A percentile compares a stretch with the other conserved stretches of the same genome.
phyloP scores from a whole-genome alignment of 805 yeast species.

The Candida loeiensis region DNA sequence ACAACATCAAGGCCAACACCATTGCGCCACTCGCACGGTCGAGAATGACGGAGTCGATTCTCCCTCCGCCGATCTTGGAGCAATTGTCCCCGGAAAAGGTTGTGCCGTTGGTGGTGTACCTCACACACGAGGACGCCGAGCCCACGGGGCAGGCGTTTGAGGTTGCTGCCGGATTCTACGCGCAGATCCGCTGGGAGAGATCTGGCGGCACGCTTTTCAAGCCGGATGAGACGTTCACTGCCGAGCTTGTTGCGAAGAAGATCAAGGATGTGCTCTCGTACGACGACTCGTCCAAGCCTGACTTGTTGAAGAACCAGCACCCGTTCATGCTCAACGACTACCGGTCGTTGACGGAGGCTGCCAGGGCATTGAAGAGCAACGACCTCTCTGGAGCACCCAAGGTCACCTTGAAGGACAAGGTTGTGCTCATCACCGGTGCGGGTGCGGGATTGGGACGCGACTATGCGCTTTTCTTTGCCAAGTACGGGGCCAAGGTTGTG shows the following conservation, averaged over 20 bases:
- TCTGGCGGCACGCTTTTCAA: conserved; percentile 81
- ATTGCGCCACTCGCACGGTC: conserved; percentile 96
- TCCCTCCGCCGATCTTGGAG: conserved; percentile 82
- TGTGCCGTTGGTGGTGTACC: conserved; percentile 84
- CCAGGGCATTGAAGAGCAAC: conserved; percentile 49
- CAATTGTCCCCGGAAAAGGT: conserved; percentile 81
- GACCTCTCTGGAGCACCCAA: conserved; percentile 38
- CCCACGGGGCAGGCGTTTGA: conserved; percentile 80
- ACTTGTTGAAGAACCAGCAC: conserved; percentile 51
- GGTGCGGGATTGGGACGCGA: conserved; percentile 93
- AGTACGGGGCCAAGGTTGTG: conserved; percentile 91
- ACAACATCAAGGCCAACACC: conserved; percentile 78
- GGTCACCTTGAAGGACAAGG: conserved; percentile 72
- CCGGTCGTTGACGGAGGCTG: conserved; percentile 51
- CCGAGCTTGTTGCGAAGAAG: conserved; percentile 73
- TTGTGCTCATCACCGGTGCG: conserved; percentile 91
- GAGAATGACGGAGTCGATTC: conserved; percentile 88
- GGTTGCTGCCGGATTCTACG: conserved; percentile 90
- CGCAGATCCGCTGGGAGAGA: conserved; percentile 94
- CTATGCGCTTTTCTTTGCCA: conserved; percentile 81
- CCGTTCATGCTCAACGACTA: conserved; percentile 76
- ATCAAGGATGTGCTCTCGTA: conserved; percentile 65
- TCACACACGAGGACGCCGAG: conserved; percentile 59
- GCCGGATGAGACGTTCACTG: conserved; percentile 73
- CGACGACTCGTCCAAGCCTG: conserved; percentile 50